Base-by-base conservation (phyloP, 169 alveolate species). In the Plasmodium berghei region DNA sequence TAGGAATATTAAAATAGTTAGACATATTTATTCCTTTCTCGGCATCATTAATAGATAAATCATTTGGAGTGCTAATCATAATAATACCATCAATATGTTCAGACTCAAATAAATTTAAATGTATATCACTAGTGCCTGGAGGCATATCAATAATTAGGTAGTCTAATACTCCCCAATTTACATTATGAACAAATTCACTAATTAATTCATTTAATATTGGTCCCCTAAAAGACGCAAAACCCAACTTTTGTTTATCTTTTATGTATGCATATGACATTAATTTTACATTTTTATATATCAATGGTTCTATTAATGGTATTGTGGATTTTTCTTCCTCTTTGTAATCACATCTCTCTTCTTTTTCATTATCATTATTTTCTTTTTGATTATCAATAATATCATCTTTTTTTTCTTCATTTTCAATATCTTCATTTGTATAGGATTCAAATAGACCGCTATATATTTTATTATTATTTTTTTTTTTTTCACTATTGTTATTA, bases 71-170 rank as follows among this genome's bases (percentile, higher is more conserved):
- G 0, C 99, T 87, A 52, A 94, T 87, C 67, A 92, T 90, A 52
- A 94, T 83, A 28, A 92, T 97, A 5, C 98, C 99, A 80, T 94
- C 94, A 8, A 96, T 70, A 16, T 87, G 89, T 64, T 98, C 94
- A 83, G 97, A 97, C 88, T 98, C 97, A 75, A 99, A 97, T 46
- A 98, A 94, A 59, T 99, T 96, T 49, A 99, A 94, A 90, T 98
- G 97, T 66, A 98, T 98, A 90, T 99, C 99, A 49, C 99, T 99
- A 8, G 99, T 99, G 0, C 99, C 99, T 4, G 99, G 99, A 1
- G 99, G 99, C 73, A 98, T 92, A 93, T 99, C 99, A 49, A 99
- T 94, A 12, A 99, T 95, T 83, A 99, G 94, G 75, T 97, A 98
- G 85, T 99, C 99, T 67, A 99, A 91, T 12, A 96, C 97, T n/a